Evolutionary conservation across 225 moss, liverwort and hornwort genomes (phyloP).

Genomic region (Climacium dendroides): DNA sequence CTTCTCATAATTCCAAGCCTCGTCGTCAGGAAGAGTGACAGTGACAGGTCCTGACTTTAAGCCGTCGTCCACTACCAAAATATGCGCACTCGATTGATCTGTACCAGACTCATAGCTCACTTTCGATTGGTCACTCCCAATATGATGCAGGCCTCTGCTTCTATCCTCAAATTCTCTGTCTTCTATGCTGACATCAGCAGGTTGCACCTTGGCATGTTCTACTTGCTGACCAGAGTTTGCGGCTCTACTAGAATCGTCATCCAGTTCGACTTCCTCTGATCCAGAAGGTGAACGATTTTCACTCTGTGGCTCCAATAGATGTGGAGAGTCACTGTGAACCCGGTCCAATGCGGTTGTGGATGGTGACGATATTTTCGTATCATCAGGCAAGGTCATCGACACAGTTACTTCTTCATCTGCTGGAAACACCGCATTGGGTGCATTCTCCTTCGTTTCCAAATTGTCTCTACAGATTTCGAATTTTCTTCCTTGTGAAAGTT

Average conservation of each 20-base stretch:
- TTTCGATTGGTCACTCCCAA: not conserved
- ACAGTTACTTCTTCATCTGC: not conserved
- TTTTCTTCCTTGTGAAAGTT: slow-evolving; percentile 18
- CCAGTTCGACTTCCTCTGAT: not conserved
- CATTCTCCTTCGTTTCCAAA: not conserved
- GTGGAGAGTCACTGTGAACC: not conserved
- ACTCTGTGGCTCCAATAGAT: not conserved
- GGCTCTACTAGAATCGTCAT: not conserved
- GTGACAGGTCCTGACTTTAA: not conserved
- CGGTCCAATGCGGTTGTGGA: not conserved
- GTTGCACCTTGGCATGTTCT: not conserved
- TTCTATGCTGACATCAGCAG: not conserved
- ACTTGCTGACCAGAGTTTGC: not conserved
- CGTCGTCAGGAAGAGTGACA: not conserved
- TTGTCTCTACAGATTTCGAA: not conserved
- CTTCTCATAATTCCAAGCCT: slow-evolving; percentile 5
- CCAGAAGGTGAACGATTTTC: not conserved
- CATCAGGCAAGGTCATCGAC: not conserved
- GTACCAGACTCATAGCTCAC: not conserved
- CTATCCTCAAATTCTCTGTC: not conserved
- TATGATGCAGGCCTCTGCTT: not conserved
- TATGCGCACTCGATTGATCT: not conserved
- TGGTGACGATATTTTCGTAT: not conserved
- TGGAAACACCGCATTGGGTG: not conserved
- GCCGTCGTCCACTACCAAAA: not conserved